Percentiles rank a stretch among this genome's conserved stretches.
Conservation (phyloP, 441 rosid genomes). For the Metrosideros polymorpha region DNA sequence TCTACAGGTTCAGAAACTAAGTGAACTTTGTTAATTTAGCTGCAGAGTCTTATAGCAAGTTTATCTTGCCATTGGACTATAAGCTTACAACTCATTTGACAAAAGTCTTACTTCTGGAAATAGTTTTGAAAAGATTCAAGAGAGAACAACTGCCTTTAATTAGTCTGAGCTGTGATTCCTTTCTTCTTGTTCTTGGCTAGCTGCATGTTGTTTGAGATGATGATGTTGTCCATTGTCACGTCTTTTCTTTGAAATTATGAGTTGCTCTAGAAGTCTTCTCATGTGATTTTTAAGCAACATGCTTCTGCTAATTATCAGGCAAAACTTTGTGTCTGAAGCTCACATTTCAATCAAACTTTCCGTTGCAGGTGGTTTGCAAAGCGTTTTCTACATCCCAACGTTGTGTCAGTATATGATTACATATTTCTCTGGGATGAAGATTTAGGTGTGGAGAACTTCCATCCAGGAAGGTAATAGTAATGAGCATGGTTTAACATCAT, state of each 20-base stretch:
- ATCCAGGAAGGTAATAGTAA: conserved; percentile 55
- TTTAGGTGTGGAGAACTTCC: conserved; percentile 70
- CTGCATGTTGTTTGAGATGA: background rate
- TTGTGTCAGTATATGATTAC: conserved; percentile 75
- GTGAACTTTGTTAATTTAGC: background rate
- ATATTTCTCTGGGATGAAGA: conserved; percentile 97
- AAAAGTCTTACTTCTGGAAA: background rate
- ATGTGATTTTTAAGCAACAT: background rate
- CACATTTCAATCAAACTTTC: background rate
- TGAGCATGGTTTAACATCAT: background rate
- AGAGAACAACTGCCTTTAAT: background rate
- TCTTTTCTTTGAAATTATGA: background rate
- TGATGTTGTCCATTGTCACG: background rate
- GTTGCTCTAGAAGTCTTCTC: background rate
- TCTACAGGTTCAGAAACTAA: background rate
- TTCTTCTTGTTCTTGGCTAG: background rate
- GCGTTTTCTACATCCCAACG: conserved; percentile 89
- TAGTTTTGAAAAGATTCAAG: background rate
- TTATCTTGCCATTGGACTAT: background rate
- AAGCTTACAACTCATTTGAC: background rate
- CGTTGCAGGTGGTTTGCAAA: conserved; percentile 94
- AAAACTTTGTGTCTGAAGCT: background rate
- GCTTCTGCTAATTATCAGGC: background rate
- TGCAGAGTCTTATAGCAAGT: background rate
- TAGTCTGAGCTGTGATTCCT: background rate